Conservation (phyloP, 2,329 filamentous ascomycete species). For the Aspergillus chevalieri region DNA sequence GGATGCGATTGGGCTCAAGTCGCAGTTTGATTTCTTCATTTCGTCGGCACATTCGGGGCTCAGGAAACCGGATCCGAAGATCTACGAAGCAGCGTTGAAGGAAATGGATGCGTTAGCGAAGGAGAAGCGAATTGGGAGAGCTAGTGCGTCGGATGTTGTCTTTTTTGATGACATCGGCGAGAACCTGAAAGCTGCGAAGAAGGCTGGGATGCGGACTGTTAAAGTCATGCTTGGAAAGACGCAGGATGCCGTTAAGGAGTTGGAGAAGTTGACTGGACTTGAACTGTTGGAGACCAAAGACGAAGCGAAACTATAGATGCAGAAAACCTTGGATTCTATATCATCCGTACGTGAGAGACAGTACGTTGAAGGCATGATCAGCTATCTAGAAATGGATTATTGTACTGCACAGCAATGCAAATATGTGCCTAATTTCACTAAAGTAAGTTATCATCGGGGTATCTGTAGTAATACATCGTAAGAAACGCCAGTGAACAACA, state of each 20-base stretch:
- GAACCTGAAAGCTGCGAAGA: slow-evolving; percentile 75
- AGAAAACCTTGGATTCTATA: too few species aligned
- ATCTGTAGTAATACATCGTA: too few species aligned
- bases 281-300: slow-evolving; percentile 32
- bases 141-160: slow-evolving; percentile 63
- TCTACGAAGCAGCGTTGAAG: slow-evolving; percentile 69
- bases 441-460: too few species aligned
- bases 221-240: slow-evolving; percentile 76
- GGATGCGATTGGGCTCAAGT: slow-evolving; percentile 54
- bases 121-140: slow-evolving; percentile 48
- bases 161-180: slow-evolving; percentile 94
- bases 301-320: slow-evolving; percentile 29
- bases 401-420: too few species aligned
- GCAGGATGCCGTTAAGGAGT: slow-evolving; percentile 71
- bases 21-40: slow-evolving; percentile 79
- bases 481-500: too few species aligned
- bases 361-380: too few species aligned
- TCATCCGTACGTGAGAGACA: too few species aligned
- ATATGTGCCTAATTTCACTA: too few species aligned
- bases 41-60: slow-evolving; percentile 80
- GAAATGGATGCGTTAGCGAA: slow-evolving; percentile 59
- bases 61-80: slow-evolving; percentile 75
- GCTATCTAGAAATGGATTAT: too few species aligned
- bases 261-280: slow-evolving; percentile 71
- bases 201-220: slow-evolving; percentile 70